Conservation (phyloP, 768 basidiomycete genomes). For the Kwoniella dejecticola region DNA sequence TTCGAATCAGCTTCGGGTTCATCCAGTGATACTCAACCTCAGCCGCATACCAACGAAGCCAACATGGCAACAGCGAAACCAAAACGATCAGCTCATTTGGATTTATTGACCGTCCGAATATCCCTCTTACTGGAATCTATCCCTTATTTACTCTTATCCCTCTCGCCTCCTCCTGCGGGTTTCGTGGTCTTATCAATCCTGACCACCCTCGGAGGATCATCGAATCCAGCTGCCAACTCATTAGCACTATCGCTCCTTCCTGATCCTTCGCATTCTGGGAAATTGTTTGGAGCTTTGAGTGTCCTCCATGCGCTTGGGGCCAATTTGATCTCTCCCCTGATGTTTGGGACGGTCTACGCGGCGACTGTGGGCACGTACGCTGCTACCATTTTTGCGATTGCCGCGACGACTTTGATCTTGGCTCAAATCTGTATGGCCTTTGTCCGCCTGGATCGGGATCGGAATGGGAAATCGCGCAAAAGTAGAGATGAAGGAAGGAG, state of each 20-base stretch:
- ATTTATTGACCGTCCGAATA: constrained; percentile 67
- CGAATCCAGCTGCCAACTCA: constrained; percentile 69
- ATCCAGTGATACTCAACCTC: constrained; percentile 55
- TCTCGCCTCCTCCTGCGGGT: constrained; percentile 59
- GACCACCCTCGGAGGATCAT: constrained; percentile 66
- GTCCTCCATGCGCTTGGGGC: constrained; percentile 72
- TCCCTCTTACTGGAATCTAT: constrained; percentile 66
- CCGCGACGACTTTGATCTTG: constrained; percentile 51
- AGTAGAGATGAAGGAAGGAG: constrained; percentile 3
- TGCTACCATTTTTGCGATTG: constrained; percentile 68
- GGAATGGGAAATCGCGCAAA: constrained; percentile 9
- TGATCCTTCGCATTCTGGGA: constrained; percentile 64
- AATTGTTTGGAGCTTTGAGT: constrained; percentile 76
- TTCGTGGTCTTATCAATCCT: constrained; percentile 64
- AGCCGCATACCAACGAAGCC: constrained; percentile 57
- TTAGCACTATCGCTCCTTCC: constrained; percentile 66
- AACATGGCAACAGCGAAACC: neutral
- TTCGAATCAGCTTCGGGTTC: too few species aligned
- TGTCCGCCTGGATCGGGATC: constrained; percentile 25
- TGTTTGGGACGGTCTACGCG: constrained; percentile 73
- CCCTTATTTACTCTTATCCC: constrained; percentile 61
- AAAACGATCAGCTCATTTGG: constrained; percentile 59
- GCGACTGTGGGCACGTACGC: constrained; percentile 72
- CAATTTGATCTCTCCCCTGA: constrained; percentile 66
- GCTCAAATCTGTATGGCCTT: constrained; percentile 30